phyloP scores from a whole-genome alignment of 371 early-diverging fungal species.

The Mortierella sp. region DNA sequence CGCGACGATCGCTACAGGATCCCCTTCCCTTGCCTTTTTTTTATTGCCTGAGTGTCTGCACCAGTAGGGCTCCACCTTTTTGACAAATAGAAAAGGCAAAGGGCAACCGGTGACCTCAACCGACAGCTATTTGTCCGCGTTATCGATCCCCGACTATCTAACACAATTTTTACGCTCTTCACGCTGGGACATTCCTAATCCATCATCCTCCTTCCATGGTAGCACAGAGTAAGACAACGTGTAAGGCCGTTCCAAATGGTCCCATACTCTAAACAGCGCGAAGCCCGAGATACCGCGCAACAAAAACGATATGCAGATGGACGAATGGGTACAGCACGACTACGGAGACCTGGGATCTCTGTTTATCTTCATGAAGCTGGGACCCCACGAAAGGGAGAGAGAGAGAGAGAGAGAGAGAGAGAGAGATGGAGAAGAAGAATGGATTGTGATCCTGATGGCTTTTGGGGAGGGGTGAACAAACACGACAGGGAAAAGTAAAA shows the following conservation, averaged over 20 bases:
- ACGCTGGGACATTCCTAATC: not conserved
- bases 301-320: not conserved
- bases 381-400: not conserved
- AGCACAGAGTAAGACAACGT: not conserved
- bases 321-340: not conserved
- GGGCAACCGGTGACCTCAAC: not conserved
- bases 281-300: not conserved
- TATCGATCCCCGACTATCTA: not conserved
- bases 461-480: not conserved
- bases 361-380: not conserved
- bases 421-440: not conserved
- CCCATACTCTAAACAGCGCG: not conserved
- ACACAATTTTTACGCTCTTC: not conserved
- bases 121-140: not conserved
- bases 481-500: not conserved
- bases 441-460: not conserved
- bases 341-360: not conserved
- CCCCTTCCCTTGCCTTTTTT: not conserved
- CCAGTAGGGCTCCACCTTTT: not conserved
- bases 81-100: not conserved
- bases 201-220: not conserved
- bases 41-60: not conserved
- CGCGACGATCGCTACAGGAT: not conserved
- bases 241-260: not conserved
- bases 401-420: not conserved